Evolutionary conservation across 1,284 basidiomycete species (phyloP).

Genomic region (Ustilago nuda): DNA sequence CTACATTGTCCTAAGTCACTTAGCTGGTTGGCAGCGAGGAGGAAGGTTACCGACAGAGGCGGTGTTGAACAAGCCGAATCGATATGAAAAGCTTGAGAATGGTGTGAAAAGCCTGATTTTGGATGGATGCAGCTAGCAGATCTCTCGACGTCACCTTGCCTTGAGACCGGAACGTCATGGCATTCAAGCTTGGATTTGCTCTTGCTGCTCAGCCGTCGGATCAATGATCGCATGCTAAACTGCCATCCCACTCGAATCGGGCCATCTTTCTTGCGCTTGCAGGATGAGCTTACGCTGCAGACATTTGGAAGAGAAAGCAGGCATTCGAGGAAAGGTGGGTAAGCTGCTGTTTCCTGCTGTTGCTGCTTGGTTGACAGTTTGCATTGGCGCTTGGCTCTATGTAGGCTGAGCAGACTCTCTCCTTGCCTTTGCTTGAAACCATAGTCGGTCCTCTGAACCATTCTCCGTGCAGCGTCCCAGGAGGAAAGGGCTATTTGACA

Average conservation of each 20-base stretch:
- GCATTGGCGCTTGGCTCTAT: slow-evolving; percentile 2
- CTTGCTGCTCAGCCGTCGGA: background rate
- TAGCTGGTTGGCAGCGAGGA: no score
- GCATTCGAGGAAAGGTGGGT: background rate
- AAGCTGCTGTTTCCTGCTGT: background rate
- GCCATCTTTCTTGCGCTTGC: background rate
- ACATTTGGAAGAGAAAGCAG: background rate
- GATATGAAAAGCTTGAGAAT: background rate
- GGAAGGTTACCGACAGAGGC: no score
- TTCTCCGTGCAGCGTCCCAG: background rate
- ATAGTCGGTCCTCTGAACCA: slow-evolving; percentile 3
- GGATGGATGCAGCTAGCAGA: slow-evolving; percentile 27
- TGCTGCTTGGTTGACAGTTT: slow-evolving; percentile 1
- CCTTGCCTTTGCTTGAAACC: slow-evolving; percentile 1
- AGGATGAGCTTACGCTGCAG: background rate
- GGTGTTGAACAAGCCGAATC: slow-evolving; percentile 1
- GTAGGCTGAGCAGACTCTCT: slow-evolving; percentile 8
- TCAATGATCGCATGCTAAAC: background rate
- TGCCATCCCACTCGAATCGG: background rate
- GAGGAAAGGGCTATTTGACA: background rate
- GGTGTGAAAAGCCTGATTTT: background rate
- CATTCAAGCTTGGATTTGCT: background rate
- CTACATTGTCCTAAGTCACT: no score
- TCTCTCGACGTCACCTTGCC: slow-evolving; percentile 37
- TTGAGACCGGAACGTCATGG: slow-evolving; percentile 1